Conservation (phyloP, 345 rosid genomes). For the Bruguiera sexangula region DNA sequence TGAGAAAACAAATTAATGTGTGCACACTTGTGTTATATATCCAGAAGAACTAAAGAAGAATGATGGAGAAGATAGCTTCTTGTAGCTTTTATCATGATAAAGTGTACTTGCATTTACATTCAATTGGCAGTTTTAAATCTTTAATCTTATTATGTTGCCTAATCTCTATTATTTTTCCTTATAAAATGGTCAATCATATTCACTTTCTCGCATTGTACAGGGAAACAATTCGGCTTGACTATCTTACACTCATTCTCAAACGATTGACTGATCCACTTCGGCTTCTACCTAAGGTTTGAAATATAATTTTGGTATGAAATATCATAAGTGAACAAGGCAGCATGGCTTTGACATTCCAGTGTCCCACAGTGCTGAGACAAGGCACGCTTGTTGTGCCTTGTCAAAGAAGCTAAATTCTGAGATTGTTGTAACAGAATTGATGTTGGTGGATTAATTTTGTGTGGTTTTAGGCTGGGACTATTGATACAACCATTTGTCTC, state of each 20-base stretch:
- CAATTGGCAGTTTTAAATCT: background rate
- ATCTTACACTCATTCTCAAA: conserved; percentile 58
- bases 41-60: background rate
- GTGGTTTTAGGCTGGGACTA: too few species aligned
- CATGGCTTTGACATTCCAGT: background rate
- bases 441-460: too few species aligned
- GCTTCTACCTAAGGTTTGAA: conserved; percentile 67
- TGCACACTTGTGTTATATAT: background rate
- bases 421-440: too few species aligned
- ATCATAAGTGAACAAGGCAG: background rate
- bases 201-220: conserved; percentile 37
- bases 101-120: conserved; percentile 1
- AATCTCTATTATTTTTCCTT: conserved; percentile 4
- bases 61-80: background rate
- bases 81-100: background rate
- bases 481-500: too few species aligned
- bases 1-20: background rate
- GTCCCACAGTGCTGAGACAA: background rate
- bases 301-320: background rate
- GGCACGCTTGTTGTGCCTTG: background rate
- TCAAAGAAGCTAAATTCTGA: background rate
- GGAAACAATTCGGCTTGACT: conserved; percentile 74
- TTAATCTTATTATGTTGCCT: conserved; percentile 4
- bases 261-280: conserved; percentile 81
- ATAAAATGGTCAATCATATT: conserved; percentile 8